Evolutionary conservation across 2,329 filamentous ascomycete genomes (phyloP).

Genomic region (Colletotrichum horii): DNA sequence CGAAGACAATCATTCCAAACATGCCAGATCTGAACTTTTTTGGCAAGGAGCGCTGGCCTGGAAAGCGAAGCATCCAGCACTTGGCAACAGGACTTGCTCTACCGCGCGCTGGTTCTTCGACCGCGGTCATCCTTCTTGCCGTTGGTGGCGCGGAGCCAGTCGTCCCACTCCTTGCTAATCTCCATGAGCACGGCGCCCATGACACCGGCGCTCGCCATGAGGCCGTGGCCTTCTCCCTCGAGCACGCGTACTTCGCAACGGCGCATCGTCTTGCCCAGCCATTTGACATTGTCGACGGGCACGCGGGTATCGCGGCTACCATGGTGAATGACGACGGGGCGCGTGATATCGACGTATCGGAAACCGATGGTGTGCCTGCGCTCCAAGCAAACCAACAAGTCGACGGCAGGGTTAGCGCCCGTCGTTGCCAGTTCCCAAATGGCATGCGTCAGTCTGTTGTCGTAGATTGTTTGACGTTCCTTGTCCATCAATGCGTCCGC

Average conservation of each 20-base stretch:
- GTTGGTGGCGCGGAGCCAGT: slow-evolving; percentile 72
- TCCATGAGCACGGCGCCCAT: slow-evolving; percentile 96
- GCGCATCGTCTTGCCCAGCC: slow-evolving; percentile 93
- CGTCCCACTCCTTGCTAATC: slow-evolving; percentile 92
- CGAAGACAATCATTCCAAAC: background rate
- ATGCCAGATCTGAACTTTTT: background rate
- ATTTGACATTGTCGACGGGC: slow-evolving; percentile 92
- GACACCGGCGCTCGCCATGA: slow-evolving; percentile 93
- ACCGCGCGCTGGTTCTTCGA: slow-evolving; percentile 16
- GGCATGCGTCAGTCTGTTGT: slow-evolving; percentile 84
- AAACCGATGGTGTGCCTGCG: slow-evolving; percentile 92
- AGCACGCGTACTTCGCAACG: slow-evolving; percentile 90
- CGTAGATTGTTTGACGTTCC: slow-evolving; percentile 78
- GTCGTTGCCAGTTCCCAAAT: slow-evolving; percentile 95
- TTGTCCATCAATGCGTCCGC: slow-evolving; percentile 69
- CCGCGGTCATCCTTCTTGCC: slow-evolving; percentile 19
- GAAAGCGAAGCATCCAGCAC: background rate
- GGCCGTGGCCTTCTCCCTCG: slow-evolving; percentile 88
- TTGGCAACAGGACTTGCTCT: background rate
- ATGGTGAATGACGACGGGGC: slow-evolving; percentile 91
- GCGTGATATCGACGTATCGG: slow-evolving; percentile 93
- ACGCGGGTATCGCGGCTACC: slow-evolving; percentile 90
- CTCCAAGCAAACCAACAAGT: slow-evolving; percentile 91
- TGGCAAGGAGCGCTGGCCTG: background rate
- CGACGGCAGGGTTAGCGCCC: slow-evolving; percentile 91